Conservation (phyloP, 2,329 filamentous ascomycete genomes). For the Ceratocystiopsis sp. region DNA sequence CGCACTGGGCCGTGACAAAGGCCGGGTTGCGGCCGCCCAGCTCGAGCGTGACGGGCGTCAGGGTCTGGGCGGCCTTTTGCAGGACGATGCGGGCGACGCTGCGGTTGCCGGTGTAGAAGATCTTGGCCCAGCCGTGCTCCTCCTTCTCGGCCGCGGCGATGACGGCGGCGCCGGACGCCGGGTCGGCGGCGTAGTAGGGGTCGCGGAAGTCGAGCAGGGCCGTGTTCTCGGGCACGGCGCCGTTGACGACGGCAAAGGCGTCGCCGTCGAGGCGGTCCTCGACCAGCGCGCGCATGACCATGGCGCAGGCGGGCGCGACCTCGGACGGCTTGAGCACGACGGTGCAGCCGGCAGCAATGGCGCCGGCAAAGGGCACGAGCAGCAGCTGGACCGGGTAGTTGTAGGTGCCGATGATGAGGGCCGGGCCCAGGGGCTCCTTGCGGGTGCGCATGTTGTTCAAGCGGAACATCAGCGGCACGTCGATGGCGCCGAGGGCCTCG, state of each 20-base stretch:
- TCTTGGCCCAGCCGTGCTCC: constrained; percentile 72
- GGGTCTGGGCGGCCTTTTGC: constrained; percentile 70
- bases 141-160: constrained; percentile 1
- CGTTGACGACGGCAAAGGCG: constrained; percentile 66
- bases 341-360: constrained; percentile 83
- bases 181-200: background rate
- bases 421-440: constrained; percentile 74
- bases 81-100: constrained; percentile 65
- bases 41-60: constrained; percentile 80
- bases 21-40: constrained; percentile 85
- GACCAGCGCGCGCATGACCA: constrained; percentile 64
- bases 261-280: constrained; percentile 59
- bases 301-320: constrained; percentile 56
- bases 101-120: constrained; percentile 81
- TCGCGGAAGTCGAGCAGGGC: constrained; percentile 52
- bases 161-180: too few relatives aligned
- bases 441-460: constrained; percentile 57
- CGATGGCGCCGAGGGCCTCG: constrained; percentile 42
- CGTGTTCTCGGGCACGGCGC: constrained; percentile 62
- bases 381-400: constrained; percentile 83
- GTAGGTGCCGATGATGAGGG: constrained; percentile 79
- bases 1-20: constrained; percentile 62
- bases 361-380: constrained; percentile 65
- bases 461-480: constrained; percentile 52
- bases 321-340: constrained; percentile 86